Conservation (phyloP, 1,139 yeast genomes). For the Trichomonascaceae sp. region DNA sequence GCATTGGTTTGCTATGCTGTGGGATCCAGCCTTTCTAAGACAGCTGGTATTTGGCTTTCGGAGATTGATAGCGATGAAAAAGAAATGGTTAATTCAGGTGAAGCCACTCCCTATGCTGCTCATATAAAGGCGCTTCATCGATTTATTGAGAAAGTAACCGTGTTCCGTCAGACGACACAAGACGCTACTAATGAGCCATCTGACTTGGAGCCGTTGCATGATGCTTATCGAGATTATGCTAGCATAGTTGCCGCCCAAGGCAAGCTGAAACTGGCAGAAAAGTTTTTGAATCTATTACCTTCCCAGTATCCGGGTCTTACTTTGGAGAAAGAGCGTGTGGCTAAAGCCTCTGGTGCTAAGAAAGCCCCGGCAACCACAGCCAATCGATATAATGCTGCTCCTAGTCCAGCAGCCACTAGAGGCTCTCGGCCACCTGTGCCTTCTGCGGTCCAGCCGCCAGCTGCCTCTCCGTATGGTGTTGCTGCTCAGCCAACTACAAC, state of each 20-base stretch:
- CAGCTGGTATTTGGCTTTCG: slow-evolving; percentile 74
- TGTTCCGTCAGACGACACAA: slow-evolving; percentile 51
- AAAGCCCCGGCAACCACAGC: slow-evolving; percentile 13
- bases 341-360: slow-evolving; percentile 43
- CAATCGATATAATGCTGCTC: slow-evolving; percentile 8
- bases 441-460: not conserved
- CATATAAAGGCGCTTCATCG: slow-evolving; percentile 75
- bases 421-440: slow-evolving; percentile 7
- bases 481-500: slow-evolving; percentile 10
- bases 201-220: slow-evolving; percentile 46
- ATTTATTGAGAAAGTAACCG: slow-evolving; percentile 77
- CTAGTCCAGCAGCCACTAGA: not conserved
- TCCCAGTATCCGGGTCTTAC: slow-evolving; percentile 52
- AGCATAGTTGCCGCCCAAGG: slow-evolving; percentile 78
- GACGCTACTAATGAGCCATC: slow-evolving; percentile 34
- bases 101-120: slow-evolving; percentile 66
- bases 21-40: slow-evolving; percentile 74
- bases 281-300: slow-evolving; percentile 65
- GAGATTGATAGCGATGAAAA: slow-evolving; percentile 44
- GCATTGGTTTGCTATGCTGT: slow-evolving; percentile 78
- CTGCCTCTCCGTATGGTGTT: slow-evolving; percentile 14
- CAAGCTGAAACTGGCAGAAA: slow-evolving; percentile 72
- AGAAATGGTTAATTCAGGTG: not conserved
- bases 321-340: slow-evolving; percentile 71
- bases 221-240: slow-evolving; percentile 69